Base-by-base conservation (phyloP, 352 stramenopile species). In the Pythium brassicae region DNA sequence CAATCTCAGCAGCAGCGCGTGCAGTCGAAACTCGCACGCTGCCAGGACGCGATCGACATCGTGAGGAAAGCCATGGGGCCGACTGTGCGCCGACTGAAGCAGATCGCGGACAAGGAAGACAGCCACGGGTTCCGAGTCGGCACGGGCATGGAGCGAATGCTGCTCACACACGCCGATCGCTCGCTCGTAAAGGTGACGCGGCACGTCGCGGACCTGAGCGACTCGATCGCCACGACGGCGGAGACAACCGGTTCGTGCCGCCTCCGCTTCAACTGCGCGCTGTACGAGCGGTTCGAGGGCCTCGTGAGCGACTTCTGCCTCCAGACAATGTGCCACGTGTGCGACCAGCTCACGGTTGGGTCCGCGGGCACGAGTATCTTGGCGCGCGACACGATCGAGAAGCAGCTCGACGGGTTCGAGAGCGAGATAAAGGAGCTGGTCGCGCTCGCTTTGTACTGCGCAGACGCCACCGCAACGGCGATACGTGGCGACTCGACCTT, bases 271-370 rank as follows among this genome's bases (percentile, higher is more conserved):
- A 32, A 46, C 49, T 55, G 49, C 20, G 32, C 43, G 11, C 42
- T 66, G 15, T 76, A 68, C 40, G 66, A 69, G 15, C 48, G 55
- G 5, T 59, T 87, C 39, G 78, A 89, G 45, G 48, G 61, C 0
- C 58, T 86, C 25, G 20, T 87, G n/a, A 75, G 68, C 4, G 72
- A 74, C 9, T 89, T 86, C 50, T 83, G 74, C 47, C 42, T 89
- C 39, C 72, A 89, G 27, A 70, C 76, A 9, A 46, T 89, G 47
- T 55, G 64, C 11, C 65, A 66, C 23, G 59, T 87, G 5, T 87
- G 73, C 49, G 72, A 79, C 39, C 74, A 84, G 45, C 70, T 89
- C 40, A 72, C 74, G 20, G 47, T 27, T 10, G 57, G 49, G 50
- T 57, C 61, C 14, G 70, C 35, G 22, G 68, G 42, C 58, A 63